Percentiles rank a stretch among this genome's conserved stretches.
These are phyloP conservation scores for Populus alba DNA, from an alignment of 345 rosid genomes.

Conservation along the genomic window DNA sequence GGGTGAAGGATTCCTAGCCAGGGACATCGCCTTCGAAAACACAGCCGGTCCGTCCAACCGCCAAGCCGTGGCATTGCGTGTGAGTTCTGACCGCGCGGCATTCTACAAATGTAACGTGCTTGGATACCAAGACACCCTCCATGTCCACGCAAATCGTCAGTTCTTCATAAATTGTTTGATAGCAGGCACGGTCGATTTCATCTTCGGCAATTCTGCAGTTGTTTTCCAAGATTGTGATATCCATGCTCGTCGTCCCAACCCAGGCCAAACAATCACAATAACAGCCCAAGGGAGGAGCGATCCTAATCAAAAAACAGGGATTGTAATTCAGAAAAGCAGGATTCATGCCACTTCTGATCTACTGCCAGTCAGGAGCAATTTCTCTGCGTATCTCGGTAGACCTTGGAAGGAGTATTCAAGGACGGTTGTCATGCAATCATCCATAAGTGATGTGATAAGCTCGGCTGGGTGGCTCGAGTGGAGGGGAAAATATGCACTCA, in stretches of 20 bases:
- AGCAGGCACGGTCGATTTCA: slow-evolving; percentile 82
- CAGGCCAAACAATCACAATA: slow-evolving; percentile 92
- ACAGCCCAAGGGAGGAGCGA: slow-evolving; percentile 89
- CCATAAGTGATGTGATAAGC: slow-evolving; percentile 57
- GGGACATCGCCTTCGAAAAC: slow-evolving; percentile 70
- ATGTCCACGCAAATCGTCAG: slow-evolving; percentile 65
- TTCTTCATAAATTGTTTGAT: slow-evolving; percentile 61
- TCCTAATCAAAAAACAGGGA: slow-evolving; percentile 89
- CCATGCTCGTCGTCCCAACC: slow-evolving; percentile 72
- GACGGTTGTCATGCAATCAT: slow-evolving; percentile 80
- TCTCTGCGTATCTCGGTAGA: slow-evolving; percentile 77
- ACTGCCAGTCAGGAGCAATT: slow-evolving; percentile 36
- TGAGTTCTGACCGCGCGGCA: slow-evolving; percentile 67
- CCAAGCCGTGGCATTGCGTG: slow-evolving; percentile 75
- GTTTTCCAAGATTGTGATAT: slow-evolving; percentile 75
- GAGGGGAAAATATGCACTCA: slow-evolving; percentile 60
- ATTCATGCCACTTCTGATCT: slow-evolving; percentile 77
- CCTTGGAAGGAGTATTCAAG: slow-evolving; percentile 92
- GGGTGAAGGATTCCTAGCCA: slow-evolving; percentile 68
- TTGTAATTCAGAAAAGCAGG: slow-evolving; percentile 75
- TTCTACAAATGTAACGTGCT: slow-evolving; percentile 72
- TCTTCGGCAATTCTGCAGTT: slow-evolving; percentile 62
- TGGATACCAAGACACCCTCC: slow-evolving; percentile 76
- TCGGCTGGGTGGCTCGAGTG: slow-evolving; percentile 80
- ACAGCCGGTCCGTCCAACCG: slow-evolving; percentile 78